Conservation (phyloP, 106 monocot species). For the Dioscorea alata region DNA sequence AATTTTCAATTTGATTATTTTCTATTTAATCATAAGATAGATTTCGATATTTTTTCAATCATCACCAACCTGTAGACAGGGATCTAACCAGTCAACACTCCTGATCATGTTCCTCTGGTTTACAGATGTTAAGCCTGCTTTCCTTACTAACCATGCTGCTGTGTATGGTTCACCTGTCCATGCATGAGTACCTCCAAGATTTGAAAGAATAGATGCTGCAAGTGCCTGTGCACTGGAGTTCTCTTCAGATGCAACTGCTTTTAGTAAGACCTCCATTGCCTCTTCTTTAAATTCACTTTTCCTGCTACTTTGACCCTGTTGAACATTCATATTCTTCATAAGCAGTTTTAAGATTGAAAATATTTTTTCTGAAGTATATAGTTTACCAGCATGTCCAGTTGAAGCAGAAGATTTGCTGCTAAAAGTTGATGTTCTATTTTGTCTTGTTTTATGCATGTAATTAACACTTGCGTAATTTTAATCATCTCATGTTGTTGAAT, state of each 20-base stretch:
- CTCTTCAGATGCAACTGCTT: slow-evolving; percentile 56
- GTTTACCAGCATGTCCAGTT: slow-evolving; percentile 79
- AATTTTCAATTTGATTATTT: neutral
- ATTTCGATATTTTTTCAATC: neutral
- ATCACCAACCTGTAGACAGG: slow-evolving; percentile 97
- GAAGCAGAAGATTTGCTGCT: slow-evolving; percentile 89
- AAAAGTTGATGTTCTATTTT: slow-evolving; percentile 67
- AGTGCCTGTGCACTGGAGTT: slow-evolving; percentile 38
- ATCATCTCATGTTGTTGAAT: slow-evolving; percentile 57
- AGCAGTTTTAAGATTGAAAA: too few relatives aligned
- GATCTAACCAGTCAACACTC: slow-evolving; percentile 85
- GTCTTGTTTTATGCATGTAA: slow-evolving; percentile 53
- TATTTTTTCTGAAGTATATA: too few relatives aligned
- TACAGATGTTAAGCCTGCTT: slow-evolving; percentile 54
- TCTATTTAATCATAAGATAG: neutral
- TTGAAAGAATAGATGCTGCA: slow-evolving; percentile 75
- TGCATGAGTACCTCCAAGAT: slow-evolving; percentile 89
- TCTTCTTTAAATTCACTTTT: slow-evolving; percentile 72
- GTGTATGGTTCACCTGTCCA: slow-evolving; percentile 92
- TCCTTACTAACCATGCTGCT: slow-evolving; percentile 78
- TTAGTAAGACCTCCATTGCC: slow-evolving; percentile 64
- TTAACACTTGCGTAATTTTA: slow-evolving; percentile 52
- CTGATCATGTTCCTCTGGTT: slow-evolving; percentile 66
- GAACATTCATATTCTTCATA: neutral
- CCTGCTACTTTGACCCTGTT: slow-evolving; percentile 56